Percentiles rank a stretch among this genome's conserved stretches.
phyloP scores from a whole-genome alignment of 176 grass and related monocot species.

The Aegilops tauschii region DNA sequence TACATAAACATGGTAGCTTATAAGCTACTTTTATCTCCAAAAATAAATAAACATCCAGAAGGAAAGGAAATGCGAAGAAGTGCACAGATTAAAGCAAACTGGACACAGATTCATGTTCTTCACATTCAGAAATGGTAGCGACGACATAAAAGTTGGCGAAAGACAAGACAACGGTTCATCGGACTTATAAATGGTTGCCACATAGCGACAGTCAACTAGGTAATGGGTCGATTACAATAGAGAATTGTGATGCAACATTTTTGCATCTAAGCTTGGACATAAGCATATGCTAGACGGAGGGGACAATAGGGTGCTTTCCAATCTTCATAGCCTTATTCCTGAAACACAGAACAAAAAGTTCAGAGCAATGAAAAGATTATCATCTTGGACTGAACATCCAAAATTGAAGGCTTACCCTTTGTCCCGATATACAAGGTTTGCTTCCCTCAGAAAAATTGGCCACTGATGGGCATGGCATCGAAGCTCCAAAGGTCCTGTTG shows the following conservation, averaged over 20 bases:
- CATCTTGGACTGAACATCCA: not conserved
- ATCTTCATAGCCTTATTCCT: conserved; percentile 45
- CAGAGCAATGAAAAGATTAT: not conserved
- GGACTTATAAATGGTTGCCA: conserved; percentile 21
- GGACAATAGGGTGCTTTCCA: conserved; percentile 32
- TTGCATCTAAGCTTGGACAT: conserved; percentile 37
- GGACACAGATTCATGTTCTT: not conserved
- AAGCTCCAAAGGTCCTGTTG: conserved; percentile 81
- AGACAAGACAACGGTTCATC: not conserved
- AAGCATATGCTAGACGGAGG: conserved; percentile 30
- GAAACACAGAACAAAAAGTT: conserved; percentile 3
- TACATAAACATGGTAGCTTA: no score
- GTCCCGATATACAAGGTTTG: conserved; percentile 34
- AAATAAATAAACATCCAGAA: not conserved
- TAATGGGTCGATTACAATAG: not conserved
- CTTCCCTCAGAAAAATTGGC: conserved; percentile 31
- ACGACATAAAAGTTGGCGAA: not conserved
- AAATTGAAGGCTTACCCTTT: conserved; percentile 6
- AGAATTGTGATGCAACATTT: conserved; percentile 47
- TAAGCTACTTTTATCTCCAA: not conserved
- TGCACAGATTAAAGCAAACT: not conserved
- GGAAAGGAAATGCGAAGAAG: not conserved
- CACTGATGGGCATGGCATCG: conserved; percentile 43
- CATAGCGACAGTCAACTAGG: conserved; percentile 1
- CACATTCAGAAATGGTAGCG: not conserved